A percentile compares a stretch with the other conserved stretches of the same genome.
Conservation (phyloP, 192 early-diverging fungal species). For the Podila horticola region DNA sequence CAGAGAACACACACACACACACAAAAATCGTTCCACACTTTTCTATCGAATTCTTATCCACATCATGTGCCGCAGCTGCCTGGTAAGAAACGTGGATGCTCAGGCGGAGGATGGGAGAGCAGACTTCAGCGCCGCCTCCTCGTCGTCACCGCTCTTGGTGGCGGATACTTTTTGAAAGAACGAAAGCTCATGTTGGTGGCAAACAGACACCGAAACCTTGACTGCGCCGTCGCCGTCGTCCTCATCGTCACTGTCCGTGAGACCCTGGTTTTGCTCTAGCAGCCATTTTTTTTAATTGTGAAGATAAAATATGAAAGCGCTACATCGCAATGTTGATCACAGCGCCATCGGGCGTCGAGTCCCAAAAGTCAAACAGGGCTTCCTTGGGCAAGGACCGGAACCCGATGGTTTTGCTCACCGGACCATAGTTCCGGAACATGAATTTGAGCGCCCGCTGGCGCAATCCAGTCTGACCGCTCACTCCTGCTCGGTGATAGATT, state of each 20-base stretch:
- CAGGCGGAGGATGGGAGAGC: too few relatives aligned
- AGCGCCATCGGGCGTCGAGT: conserved; percentile 62
- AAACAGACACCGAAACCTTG: neutral
- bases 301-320: too few relatives aligned
- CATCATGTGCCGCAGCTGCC: too few relatives aligned
- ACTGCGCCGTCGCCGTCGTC: neutral
- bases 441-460: conserved; percentile 59
- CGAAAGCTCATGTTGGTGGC: neutral
- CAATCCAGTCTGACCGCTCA: conserved; percentile 62
- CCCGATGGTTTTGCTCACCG: conserved; percentile 62
- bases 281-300: too few relatives aligned
- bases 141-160: too few relatives aligned
- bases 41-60: too few relatives aligned
- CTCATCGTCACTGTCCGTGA: neutral
- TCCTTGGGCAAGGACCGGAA: conserved; percentile 63
- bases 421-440: conserved; percentile 70
- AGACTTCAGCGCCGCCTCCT: too few relatives aligned
- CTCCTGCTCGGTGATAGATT: conserved; percentile 64
- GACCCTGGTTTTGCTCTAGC: neutral
- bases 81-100: too few relatives aligned
- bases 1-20: too few relatives aligned
- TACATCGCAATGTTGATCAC: conserved; percentile 49
- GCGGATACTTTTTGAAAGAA: too few relatives aligned
- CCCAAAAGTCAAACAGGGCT: conserved; percentile 68
- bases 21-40: too few relatives aligned